phyloP scores from a whole-genome alignment of 176 grass and related monocot genomes.

The Raddia distichophylla region DNA sequence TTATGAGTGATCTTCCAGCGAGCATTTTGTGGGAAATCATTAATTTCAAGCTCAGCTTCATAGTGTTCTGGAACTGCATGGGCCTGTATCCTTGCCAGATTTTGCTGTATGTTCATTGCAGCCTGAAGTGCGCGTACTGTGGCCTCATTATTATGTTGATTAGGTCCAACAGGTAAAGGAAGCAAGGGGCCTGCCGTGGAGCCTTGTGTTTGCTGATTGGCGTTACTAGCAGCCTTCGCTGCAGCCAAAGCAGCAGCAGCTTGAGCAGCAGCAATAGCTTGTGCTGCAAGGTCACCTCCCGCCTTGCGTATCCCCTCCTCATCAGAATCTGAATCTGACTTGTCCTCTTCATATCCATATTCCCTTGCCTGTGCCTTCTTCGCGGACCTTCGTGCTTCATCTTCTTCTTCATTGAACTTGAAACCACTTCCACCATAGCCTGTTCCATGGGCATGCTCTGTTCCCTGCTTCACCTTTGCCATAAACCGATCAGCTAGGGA shows the following conservation, averaged over 20 bases:
- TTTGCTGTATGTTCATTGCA: constrained; percentile 81
- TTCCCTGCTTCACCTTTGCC: constrained; percentile 92
- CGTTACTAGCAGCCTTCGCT: constrained; percentile 62
- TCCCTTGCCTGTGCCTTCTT: constrained; percentile 94
- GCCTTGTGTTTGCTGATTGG: constrained; percentile 46
- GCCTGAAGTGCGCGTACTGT: constrained; percentile 88
- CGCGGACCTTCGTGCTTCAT: constrained; percentile 80
- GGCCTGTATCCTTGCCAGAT: constrained; percentile 90
- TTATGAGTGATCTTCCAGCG: constrained; percentile 97
- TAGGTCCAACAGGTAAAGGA: constrained; percentile 49
- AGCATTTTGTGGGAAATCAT: constrained; percentile 94
- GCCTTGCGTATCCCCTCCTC: constrained; percentile 83
- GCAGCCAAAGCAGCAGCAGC: constrained; percentile 67
- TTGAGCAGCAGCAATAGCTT: constrained; percentile 67
- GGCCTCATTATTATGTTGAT: constrained; percentile 68
- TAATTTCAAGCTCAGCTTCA: constrained; percentile 96
- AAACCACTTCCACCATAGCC: constrained; percentile 98
- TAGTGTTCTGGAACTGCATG: constrained; percentile 92
- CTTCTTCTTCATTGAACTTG: constrained; percentile 97
- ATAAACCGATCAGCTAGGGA: constrained; percentile 80
- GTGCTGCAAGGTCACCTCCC: constrained; percentile 67
- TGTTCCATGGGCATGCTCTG: constrained; percentile 84
- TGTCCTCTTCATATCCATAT: constrained; percentile 93
- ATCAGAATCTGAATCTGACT: constrained; percentile 94
- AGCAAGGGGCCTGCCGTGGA: constrained; percentile 49